phyloP scores from a whole-genome alignment of 495 filamentous ascomycete species.

The Trypethelium eluteriae region DNA sequence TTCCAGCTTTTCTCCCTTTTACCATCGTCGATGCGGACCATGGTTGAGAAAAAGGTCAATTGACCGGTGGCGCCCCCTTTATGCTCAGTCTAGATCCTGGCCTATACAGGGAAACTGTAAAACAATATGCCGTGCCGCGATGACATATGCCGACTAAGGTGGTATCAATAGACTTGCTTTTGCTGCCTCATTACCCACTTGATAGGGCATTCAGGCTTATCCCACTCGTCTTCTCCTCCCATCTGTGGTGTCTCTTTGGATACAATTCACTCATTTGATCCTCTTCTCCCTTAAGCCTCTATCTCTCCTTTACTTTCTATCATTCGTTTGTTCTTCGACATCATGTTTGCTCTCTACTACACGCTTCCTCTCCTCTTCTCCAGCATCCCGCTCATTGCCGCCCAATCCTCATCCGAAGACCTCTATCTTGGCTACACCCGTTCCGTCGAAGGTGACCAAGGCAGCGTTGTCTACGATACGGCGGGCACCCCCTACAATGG shows the following conservation, averaged over 20 bases:
- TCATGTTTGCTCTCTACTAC: constrained; percentile 16
- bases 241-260: no score
- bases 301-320: constrained; percentile 14
- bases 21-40: neutral
- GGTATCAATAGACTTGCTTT: neutral
- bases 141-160: neutral
- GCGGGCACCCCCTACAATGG: constrained; percentile 40
- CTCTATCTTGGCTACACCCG: constrained; percentile 49
- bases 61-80: neutral
- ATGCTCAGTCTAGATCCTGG: neutral
- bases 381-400: constrained; percentile 16
- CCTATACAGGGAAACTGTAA: neutral
- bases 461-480: constrained; percentile 45
- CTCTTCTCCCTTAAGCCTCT: neutral
- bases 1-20: neutral
- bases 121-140: neutral
- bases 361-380: constrained; percentile 20
- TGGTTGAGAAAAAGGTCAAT: neutral
- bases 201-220: neutral
- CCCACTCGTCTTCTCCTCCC: neutral
- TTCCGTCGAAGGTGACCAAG: constrained; percentile 41
- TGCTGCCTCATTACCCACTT: neutral
- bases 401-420: constrained; percentile 28
- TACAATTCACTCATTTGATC: neutral
- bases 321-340: constrained; percentile 4